phyloP scores from a whole-genome alignment of 805 yeast genomes.

The Zygosaccharomyces gambellarensis region DNA sequence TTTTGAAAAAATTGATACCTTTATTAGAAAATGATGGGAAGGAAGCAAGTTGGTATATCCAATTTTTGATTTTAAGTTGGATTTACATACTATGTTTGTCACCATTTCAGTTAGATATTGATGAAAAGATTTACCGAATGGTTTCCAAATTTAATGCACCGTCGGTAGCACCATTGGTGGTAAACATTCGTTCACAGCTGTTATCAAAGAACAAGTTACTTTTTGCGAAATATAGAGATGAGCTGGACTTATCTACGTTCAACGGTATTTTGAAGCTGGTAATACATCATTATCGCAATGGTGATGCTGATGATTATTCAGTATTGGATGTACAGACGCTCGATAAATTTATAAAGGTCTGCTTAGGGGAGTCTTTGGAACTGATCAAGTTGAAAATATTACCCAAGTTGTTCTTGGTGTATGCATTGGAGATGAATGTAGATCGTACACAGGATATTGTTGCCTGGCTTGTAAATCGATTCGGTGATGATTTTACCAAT shows the following conservation, averaged over 20 bases:
- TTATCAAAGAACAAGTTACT: conserved; percentile 26
- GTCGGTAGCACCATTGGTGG: conserved; percentile 30
- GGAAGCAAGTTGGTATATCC: conserved; percentile 40
- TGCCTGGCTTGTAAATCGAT: conserved; percentile 41
- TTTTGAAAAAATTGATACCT: conserved; percentile 39
- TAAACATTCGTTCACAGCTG: conserved; percentile 31
- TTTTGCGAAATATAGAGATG: conserved; percentile 4
- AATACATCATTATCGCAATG: background rate
- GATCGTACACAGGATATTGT: conserved; percentile 46
- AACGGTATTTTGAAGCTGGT: conserved; percentile 17
- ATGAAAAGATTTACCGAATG: conserved; percentile 37
- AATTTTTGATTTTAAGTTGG: conserved; percentile 61
- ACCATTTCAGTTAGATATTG: conserved; percentile 58
- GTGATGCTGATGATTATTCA: background rate
- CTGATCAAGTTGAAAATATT: conserved; percentile 15
- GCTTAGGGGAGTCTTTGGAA: conserved; percentile 9
- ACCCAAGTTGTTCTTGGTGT: conserved; percentile 25
- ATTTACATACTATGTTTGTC: conserved; percentile 60
- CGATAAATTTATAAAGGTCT: conserved; percentile 3
- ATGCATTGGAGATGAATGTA: conserved; percentile 30
- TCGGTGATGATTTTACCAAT: conserved; percentile 47
- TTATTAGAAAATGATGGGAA: conserved; percentile 17
- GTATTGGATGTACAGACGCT: conserved; percentile 6
- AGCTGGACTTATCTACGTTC: conserved; percentile 16
- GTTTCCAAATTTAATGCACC: conserved; percentile 41